These are phyloP conservation scores for Cercospora citrullina DNA, from an alignment of 2,329 filamentous ascomycete genomes.

Conservation along the genomic window DNA sequence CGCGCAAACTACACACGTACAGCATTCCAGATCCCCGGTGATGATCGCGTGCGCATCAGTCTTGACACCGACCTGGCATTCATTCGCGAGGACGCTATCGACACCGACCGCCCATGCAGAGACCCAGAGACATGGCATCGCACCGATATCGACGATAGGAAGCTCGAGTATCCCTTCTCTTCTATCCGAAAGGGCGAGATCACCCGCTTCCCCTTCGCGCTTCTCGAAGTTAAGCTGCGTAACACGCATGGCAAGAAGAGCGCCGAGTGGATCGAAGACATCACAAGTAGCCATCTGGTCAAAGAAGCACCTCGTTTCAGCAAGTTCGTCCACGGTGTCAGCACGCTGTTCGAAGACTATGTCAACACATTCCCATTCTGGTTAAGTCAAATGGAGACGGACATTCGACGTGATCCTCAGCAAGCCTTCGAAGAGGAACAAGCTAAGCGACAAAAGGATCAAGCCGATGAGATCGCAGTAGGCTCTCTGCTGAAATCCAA, in stretches of 20 bases:
- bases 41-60: conserved; percentile 85
- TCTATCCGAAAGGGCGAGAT: conserved; percentile 89
- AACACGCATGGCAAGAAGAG: conserved; percentile 58
- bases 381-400: conserved; percentile 85
- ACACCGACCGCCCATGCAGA: conserved; percentile 80
- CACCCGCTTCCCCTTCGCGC: conserved; percentile 82
- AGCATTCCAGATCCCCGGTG: conserved; percentile 92
- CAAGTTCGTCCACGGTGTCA: conserved; percentile 94
- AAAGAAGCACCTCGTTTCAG: conserved; percentile 88
- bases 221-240: conserved; percentile 87
- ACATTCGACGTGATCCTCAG: conserved; percentile 91
- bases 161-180: conserved; percentile 84
- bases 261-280: conserved; percentile 82
- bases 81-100: conserved; percentile 73
- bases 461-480: conserved; percentile 84
- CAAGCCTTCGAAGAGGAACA: conserved; percentile 89
- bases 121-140: conserved; percentile 90
- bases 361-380: conserved; percentile 97
- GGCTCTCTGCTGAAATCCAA: conserved; percentile 74
- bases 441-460: conserved; percentile 73
- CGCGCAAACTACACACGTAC: conserved; percentile 92
- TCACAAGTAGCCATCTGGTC: conserved; percentile 90
- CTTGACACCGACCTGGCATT: conserved; percentile 91
- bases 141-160: conserved; percentile 77
- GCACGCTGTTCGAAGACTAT: conserved; percentile 86